phyloP scores from a whole-genome alignment of 768 basidiomycete species.

The Boletus huronensis region DNA sequence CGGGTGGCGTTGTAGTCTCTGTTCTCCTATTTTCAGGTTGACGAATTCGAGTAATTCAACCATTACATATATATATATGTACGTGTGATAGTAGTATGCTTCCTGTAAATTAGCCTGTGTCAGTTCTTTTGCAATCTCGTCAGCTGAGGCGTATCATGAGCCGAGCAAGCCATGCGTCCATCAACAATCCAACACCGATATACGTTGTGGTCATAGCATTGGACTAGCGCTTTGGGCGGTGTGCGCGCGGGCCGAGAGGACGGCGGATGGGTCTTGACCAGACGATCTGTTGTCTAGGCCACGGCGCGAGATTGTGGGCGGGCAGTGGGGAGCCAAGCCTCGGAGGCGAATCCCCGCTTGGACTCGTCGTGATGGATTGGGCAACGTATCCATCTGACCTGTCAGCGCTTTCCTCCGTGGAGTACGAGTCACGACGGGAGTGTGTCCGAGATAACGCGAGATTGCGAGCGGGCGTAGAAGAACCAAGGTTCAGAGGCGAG shows the following conservation, averaged over 20 bases:
- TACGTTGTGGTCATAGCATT: neutral
- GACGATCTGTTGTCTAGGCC: neutral
- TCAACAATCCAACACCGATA: too few species aligned
- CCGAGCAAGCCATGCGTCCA: neutral
- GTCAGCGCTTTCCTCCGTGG: too few species aligned
- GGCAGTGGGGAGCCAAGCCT: neutral
- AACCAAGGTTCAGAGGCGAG: neutral
- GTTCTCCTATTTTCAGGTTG: neutral
- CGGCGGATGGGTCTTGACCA: neutral
- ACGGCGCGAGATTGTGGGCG: neutral
- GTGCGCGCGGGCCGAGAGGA: neutral
- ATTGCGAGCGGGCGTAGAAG: too few species aligned
- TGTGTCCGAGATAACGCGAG: too few species aligned
- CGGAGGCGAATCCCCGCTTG: too few species aligned
- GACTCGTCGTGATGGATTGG: neutral
- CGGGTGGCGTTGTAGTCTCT: neutral
- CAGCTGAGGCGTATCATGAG: neutral
- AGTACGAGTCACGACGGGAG: neutral
- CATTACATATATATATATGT: neutral
- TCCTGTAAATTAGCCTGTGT: neutral
- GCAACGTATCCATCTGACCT: too few species aligned
- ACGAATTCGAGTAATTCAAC: neutral
- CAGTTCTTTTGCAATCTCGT: neutral
- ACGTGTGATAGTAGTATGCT: neutral
- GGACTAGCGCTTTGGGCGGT: neutral